Evolutionary conservation across 2,329 filamentous ascomycete species (phyloP).

Genomic region (Penicillium sp.): DNA sequence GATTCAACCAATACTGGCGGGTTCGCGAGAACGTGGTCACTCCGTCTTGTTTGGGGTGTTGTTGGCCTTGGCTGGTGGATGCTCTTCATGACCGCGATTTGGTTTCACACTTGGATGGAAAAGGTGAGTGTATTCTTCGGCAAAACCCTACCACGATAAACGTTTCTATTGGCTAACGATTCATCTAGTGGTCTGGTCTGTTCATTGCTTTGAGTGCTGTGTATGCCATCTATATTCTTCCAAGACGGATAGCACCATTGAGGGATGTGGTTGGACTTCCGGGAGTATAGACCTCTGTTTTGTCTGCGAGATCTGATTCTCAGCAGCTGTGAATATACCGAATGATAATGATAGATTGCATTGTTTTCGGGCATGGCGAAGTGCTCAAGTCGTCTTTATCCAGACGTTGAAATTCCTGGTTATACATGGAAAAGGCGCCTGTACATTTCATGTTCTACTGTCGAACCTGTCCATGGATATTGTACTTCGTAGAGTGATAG

Average conservation of each 20-base stretch:
- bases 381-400: neutral
- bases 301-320: neutral
- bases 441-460: neutral
- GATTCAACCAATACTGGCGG: slow-evolving; percentile 43
- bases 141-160: neutral
- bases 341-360: slow-evolving; percentile 15
- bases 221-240: slow-evolving; percentile 54
- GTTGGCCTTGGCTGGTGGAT: slow-evolving; percentile 83
- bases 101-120: slow-evolving; percentile 98
- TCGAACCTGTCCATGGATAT: neutral
- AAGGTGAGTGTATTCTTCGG: slow-evolving; percentile 62
- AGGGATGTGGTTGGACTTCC: slow-evolving; percentile 49
- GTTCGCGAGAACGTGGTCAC: slow-evolving; percentile 57
- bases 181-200: slow-evolving; percentile 50
- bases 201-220: slow-evolving; percentile 50
- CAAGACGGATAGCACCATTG: slow-evolving; percentile 46
- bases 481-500: neutral
- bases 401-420: neutral
- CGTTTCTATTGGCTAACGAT: slow-evolving; percentile 5
- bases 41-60: slow-evolving; percentile 55
- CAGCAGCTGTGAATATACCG: slow-evolving; percentile 11
- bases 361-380: neutral
- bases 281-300: slow-evolving; percentile 30
- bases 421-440: neutral
- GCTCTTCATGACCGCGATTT: slow-evolving; percentile 97